A percentile compares a stretch with the other conserved stretches of the same genome.
These are phyloP conservation scores for Phellopilus nigrolimitatus DNA, from an alignment of 1,284 basidiomycete genomes.

Conservation along the genomic window DNA sequence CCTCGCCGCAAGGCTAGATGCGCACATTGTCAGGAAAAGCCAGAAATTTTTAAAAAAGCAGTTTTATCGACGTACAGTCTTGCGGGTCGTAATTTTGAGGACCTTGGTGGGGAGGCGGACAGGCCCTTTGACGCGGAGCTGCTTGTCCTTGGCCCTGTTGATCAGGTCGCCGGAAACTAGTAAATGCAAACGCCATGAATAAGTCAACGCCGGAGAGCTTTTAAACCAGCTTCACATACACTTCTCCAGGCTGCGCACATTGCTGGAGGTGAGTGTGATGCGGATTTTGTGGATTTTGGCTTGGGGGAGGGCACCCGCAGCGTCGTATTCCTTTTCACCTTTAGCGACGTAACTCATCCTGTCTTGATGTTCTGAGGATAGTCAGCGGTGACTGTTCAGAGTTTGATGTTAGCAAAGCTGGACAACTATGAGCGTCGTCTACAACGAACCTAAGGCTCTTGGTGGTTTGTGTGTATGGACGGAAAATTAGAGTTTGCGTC, in stretches of 20 bases:
- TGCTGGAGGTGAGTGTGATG: slow-evolving; percentile 97
- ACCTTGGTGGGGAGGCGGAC: slow-evolving; percentile 99
- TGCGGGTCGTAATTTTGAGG: slow-evolving; percentile 98
- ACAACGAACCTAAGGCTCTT: slow-evolving; percentile 37
- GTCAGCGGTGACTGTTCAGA: slow-evolving; percentile 38
- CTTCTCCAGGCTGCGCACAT: slow-evolving; percentile 98
- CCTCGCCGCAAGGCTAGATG: slow-evolving; percentile 94
- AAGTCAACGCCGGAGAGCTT: not conserved
- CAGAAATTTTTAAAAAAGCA: not conserved
- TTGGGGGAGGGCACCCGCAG: slow-evolving; percentile 79
- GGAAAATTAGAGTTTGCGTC: slow-evolving; percentile 27
- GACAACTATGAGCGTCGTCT: not conserved
- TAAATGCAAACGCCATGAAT: not conserved
- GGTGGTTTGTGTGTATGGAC: slow-evolving; percentile 23
- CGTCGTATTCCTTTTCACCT: slow-evolving; percentile 97
- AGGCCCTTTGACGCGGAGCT: slow-evolving; percentile 98
- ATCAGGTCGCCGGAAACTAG: slow-evolving; percentile 94
- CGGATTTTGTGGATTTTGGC: slow-evolving; percentile 99
- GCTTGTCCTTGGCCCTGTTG: slow-evolving; percentile 99
- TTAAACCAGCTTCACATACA: slow-evolving; percentile 52
- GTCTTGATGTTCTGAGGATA: slow-evolving; percentile 55
- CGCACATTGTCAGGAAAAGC: slow-evolving; percentile 4
- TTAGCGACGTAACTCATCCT: slow-evolving; percentile 99
- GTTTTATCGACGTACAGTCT: slow-evolving; percentile 63
- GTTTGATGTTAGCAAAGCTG: not conserved